These are phyloP conservation scores for Cerrena zonata DNA, from an alignment of 1,284 basidiomycete species.

Conservation along the genomic window DNA sequence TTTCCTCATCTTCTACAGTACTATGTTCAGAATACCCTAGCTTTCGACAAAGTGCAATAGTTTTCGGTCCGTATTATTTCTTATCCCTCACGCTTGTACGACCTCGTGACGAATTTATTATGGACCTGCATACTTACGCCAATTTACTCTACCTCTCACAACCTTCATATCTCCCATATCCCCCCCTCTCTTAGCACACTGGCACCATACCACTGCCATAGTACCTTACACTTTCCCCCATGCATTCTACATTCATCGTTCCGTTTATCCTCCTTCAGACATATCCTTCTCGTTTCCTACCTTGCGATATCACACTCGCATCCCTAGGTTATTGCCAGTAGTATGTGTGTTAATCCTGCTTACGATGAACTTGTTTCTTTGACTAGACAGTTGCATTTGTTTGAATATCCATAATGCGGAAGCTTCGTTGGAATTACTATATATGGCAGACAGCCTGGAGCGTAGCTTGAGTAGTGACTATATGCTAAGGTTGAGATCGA, in stretches of 20 bases:
- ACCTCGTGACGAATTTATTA: background rate
- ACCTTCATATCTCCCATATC: no score
- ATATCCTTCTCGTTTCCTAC: background rate
- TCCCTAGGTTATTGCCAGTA: background rate
- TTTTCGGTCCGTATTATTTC: no score
- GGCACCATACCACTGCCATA: no score
- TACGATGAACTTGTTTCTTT: background rate
- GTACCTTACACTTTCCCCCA: background rate
- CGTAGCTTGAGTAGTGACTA: no score
- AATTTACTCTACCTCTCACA: background rate
- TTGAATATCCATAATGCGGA: no score
- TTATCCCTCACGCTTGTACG: background rate
- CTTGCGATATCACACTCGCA: background rate
- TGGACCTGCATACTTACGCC: background rate
- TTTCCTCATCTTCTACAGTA: background rate
- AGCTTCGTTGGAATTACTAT: no score
- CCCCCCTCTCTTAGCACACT: no score
- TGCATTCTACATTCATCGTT: background rate
- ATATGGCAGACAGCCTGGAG: no score
- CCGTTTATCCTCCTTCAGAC: background rate
- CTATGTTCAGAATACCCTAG: slow-evolving; percentile 2
- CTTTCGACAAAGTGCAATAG: no score
- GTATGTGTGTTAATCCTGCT: slow-evolving; percentile 2
- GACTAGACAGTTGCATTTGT: background rate
- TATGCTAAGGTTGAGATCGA: no score